These are phyloP conservation scores for Cenchrus americanus DNA, from an alignment of 176 grass and related monocot genomes.

Conservation along the genomic window DNA sequence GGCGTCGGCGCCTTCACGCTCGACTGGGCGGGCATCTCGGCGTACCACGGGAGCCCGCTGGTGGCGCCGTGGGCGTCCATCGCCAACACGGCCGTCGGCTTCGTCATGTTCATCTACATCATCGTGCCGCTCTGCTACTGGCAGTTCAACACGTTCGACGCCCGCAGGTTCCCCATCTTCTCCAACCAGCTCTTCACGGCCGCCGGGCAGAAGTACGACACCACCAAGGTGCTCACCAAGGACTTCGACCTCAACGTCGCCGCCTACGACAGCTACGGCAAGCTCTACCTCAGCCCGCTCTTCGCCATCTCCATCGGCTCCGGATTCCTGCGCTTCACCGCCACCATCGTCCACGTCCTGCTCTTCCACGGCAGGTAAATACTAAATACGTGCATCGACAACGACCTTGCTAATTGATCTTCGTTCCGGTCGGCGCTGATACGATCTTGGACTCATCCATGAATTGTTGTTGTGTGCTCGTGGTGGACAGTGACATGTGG, in stretches of 20 bases:
- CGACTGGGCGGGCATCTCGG: constrained; percentile 96
- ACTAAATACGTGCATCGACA: no score
- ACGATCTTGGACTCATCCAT: no score
- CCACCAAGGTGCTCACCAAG: constrained; percentile 81
- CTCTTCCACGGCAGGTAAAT: constrained; percentile 71
- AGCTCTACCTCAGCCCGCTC: constrained; percentile 95
- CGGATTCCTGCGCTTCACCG: constrained; percentile 87
- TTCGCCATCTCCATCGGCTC: constrained; percentile 98
- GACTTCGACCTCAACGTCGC: constrained; percentile 86
- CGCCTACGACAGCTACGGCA: constrained; percentile 84
- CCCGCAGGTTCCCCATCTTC: constrained; percentile 84
- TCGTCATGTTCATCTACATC: constrained; percentile 98
- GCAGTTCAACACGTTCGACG: constrained; percentile 94
- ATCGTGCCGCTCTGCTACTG: constrained; percentile 95
- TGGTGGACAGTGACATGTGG: constrained; percentile 68
- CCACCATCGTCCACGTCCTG: constrained; percentile 86
- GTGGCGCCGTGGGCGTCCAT: constrained; percentile 95
- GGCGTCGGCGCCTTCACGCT: constrained; percentile 91
- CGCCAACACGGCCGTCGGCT: constrained; percentile 77
- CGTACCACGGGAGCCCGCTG: constrained; percentile 94
- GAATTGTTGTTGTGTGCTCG: no score
- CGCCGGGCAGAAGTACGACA: constrained; percentile 78
- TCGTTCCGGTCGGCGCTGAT: no score
- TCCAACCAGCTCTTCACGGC: constrained; percentile 95
- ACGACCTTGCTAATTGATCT: no score